These are phyloP conservation scores for Apostasia shenzhenica DNA, from an alignment of 106 monocot species.

Conservation along the genomic window DNA sequence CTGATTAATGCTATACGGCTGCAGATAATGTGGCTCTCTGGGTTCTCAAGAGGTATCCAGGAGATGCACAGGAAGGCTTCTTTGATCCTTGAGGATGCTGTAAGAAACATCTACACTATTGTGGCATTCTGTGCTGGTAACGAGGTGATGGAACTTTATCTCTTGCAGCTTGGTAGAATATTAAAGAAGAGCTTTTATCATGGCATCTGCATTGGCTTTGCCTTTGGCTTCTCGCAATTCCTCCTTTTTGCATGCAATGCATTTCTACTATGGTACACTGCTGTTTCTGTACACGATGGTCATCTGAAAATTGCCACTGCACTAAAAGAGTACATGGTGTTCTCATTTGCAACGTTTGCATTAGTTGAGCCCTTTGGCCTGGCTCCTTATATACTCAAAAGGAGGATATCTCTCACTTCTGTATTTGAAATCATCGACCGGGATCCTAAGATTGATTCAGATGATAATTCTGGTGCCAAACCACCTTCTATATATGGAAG, in stretches of 20 bases:
- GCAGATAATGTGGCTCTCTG: constrained; percentile 99
- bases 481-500: constrained; percentile 91
- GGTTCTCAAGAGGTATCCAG: constrained; percentile 95
- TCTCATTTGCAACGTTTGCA: constrained; percentile 95
- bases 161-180: constrained; percentile 60
- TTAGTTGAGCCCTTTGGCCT: constrained; percentile 98
- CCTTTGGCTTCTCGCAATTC: constrained; percentile 91
- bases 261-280: constrained; percentile 87
- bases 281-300: constrained; percentile 47
- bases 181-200: constrained; percentile 73
- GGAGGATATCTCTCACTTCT: constrained; percentile 69
- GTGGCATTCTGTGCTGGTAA: constrained; percentile 99
- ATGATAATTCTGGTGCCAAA: constrained; percentile 83
- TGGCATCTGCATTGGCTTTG: constrained; percentile 83
- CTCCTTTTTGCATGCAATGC: constrained; percentile 98
- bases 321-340: constrained; percentile 91
- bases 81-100: constrained; percentile 97
- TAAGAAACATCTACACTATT: constrained; percentile 96
- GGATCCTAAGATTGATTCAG: constrained; percentile 80
- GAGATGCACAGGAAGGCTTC: constrained; percentile 99
- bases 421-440: constrained; percentile 98
- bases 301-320: constrained; percentile 43
- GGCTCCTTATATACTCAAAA: constrained; percentile 91
- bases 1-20: neutral
- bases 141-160: constrained; percentile 94